Evolutionary conservation across 2,329 filamentous ascomycete genomes (phyloP).

Genomic region (Botrytis pseudocinerea): DNA sequence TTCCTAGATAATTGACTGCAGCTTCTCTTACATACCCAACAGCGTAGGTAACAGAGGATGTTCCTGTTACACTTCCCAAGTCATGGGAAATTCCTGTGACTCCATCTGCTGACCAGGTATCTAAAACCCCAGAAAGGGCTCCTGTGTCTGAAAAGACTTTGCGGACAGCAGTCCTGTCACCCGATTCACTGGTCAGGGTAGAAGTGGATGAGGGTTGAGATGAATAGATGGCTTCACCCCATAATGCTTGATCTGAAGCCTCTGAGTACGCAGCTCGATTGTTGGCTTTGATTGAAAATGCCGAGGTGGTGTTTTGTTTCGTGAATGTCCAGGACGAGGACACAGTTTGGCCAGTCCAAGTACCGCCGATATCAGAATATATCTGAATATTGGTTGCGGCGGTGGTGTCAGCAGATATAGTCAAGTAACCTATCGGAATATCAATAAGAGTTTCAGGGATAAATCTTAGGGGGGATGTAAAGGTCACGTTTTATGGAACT

Average conservation of each 20-base stretch:
- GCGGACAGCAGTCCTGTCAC: constrained; percentile 44
- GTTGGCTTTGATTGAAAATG: constrained; percentile 24
- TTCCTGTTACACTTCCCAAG: constrained; percentile 47
- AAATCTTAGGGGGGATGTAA: background rate
- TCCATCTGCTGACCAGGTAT: constrained; percentile 45
- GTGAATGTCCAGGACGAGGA: constrained; percentile 26
- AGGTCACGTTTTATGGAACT: constrained; percentile 25
- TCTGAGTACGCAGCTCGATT: constrained; percentile 21
- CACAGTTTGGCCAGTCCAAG: constrained; percentile 40
- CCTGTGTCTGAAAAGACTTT: constrained; percentile 48
- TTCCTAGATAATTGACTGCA: constrained; percentile 30
- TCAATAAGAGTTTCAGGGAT: background rate
- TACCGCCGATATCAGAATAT: constrained; percentile 42
- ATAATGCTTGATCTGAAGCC: constrained; percentile 24
- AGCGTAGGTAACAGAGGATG: constrained; percentile 28
- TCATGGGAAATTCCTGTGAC: constrained; percentile 55
- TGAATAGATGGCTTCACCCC: constrained; percentile 24
- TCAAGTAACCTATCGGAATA: constrained; percentile 6
- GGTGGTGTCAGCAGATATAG: background rate
- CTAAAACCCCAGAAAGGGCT: constrained; percentile 48
- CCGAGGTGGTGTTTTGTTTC: constrained; percentile 18
- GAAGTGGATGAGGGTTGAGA: constrained; percentile 21
- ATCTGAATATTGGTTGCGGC: constrained; percentile 35
- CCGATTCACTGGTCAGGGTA: constrained; percentile 23
- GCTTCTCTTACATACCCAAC: constrained; percentile 28